Evolutionary conservation across 1,284 basidiomycete genomes (phyloP).

Genomic region (Uromyces viciae-fabae): DNA sequence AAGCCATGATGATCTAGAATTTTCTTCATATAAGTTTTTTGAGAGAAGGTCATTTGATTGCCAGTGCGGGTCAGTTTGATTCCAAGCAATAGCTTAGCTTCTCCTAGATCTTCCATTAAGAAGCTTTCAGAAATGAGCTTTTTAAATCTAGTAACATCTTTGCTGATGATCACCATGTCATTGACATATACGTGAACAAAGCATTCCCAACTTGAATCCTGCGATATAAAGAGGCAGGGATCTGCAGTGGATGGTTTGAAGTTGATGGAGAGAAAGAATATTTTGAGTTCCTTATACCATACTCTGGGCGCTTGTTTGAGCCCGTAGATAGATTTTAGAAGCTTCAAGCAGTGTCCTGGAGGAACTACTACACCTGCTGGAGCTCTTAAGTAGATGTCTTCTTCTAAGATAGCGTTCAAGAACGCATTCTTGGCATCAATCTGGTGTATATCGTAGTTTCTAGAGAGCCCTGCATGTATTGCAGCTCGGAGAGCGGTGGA

Average conservation of each 20-base stretch:
- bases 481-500: background rate
- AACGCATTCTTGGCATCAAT: constrained; percentile 2
- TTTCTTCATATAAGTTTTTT: no score
- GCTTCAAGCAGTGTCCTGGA: background rate
- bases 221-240: constrained; percentile 7
- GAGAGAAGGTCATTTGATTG: no score
- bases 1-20: no score
- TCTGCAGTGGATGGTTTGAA: background rate
- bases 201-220: background rate
- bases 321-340: constrained; percentile 7
- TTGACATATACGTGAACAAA: constrained; percentile 18
- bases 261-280: constrained; percentile 5
- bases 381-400: background rate
- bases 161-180: background rate
- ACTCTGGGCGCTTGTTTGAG: no score
- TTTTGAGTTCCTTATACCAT: constrained; percentile 12
- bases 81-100: background rate
- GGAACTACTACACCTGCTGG: background rate
- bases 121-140: background rate
- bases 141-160: background rate
- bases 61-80: no score
- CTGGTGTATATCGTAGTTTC: no score
- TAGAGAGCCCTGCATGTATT: background rate
- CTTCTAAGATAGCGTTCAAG: background rate
- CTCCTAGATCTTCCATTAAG: constrained; percentile 10